A percentile compares a stretch with the other conserved stretches of the same genome.
phyloP scores from a whole-genome alignment of 2,329 filamentous ascomycete genomes.

The Diaporthe citri region DNA sequence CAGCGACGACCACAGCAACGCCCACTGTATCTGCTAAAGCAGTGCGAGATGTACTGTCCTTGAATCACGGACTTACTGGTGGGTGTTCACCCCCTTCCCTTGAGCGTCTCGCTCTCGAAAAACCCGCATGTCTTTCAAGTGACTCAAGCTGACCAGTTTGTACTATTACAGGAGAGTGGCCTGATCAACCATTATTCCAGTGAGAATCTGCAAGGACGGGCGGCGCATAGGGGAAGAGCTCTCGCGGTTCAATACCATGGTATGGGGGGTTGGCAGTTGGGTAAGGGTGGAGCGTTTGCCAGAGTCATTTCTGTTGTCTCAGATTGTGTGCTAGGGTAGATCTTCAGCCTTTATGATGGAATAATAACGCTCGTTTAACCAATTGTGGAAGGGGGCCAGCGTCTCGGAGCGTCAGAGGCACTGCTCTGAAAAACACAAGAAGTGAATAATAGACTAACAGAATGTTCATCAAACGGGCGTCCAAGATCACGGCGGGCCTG shows the following conservation, averaged over 20 bases:
- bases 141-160: background rate
- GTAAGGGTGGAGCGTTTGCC: background rate
- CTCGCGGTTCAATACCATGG: background rate
- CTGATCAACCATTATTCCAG: conserved; percentile 5
- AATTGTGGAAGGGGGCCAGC: background rate
- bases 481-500: too few species aligned
- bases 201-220: background rate
- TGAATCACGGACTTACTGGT: background rate
- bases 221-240: background rate
- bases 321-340: background rate
- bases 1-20: conserved; percentile 13
- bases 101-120: background rate
- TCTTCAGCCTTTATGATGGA: background rate
- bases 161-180: background rate
- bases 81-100: background rate
- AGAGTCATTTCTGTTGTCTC: background rate
- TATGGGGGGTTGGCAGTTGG: too few species aligned
- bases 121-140: background rate
- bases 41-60: background rate
- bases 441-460: too few species aligned
- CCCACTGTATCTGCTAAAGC: conserved; percentile 20
- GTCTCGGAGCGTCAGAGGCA: background rate
- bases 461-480: too few species aligned
- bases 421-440: too few species aligned
- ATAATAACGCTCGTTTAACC: background rate